Conservation (phyloP, 2,329 filamentous ascomycete species). For the Stachybotrys elegans region DNA sequence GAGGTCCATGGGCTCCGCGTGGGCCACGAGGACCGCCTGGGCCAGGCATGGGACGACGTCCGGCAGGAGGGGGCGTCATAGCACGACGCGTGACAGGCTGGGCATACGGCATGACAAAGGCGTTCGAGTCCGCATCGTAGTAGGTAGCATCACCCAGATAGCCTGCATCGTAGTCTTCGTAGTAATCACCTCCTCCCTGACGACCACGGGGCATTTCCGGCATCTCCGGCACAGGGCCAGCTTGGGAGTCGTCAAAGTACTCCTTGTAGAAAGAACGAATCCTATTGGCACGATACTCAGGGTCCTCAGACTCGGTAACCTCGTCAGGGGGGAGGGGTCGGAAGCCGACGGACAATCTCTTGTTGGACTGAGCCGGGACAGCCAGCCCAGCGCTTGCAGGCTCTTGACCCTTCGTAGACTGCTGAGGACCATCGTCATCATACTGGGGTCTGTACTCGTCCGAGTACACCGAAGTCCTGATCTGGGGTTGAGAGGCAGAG, state of each 20-base stretch:
- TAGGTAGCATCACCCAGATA: constrained; percentile 64
- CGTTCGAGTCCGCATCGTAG: constrained; percentile 62
- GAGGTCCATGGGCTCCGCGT: constrained; percentile 30
- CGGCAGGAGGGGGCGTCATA: constrained; percentile 85
- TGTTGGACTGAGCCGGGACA: constrained; percentile 50
- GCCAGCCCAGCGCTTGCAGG: constrained; percentile 34
- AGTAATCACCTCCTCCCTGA: constrained; percentile 42
- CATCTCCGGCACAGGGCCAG: constrained; percentile 27
- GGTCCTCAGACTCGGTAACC: constrained; percentile 74
- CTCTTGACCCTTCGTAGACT: constrained; percentile 24
- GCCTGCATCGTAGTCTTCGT: constrained; percentile 70
- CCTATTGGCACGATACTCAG: constrained; percentile 89
- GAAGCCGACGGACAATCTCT: constrained; percentile 64
- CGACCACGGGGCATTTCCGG: constrained; percentile 20
- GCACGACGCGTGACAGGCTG: constrained; percentile 82
- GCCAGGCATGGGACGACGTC: constrained; percentile 33
- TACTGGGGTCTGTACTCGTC: constrained; percentile 18
- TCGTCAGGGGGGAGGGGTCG: constrained; percentile 86
- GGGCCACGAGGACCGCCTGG: constrained; percentile 14
- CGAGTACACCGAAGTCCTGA: constrained; percentile 26
- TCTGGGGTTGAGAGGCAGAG: constrained; percentile 18
- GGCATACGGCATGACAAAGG: constrained; percentile 77
- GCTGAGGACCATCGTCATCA: constrained; percentile 27
- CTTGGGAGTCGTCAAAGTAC: constrained; percentile 81
- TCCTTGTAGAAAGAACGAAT: constrained; percentile 99